Evolutionary conservation across 2,329 filamentous ascomycete species (phyloP).

Genomic region (Rosellinia necatrix): DNA sequence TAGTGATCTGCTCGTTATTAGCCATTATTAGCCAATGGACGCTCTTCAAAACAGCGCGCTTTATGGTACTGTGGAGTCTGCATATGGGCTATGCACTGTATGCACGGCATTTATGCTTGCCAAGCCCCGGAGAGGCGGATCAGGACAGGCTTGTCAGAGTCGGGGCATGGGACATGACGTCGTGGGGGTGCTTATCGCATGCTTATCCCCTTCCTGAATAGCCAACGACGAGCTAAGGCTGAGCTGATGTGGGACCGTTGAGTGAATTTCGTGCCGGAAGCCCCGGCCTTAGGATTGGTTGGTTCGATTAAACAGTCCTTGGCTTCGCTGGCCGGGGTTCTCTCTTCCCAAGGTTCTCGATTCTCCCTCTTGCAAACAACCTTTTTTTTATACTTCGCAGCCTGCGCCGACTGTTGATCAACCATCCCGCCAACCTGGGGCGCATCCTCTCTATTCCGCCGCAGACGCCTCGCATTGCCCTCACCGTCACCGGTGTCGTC

Average conservation of each 20-base stretch:
- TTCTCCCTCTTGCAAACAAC: too few species aligned
- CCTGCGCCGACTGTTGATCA: background rate
- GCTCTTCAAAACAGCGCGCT: background rate
- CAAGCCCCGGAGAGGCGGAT: constrained; percentile 1
- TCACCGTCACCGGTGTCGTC: background rate
- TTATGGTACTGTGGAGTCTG: too few species aligned
- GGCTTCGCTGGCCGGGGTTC: background rate
- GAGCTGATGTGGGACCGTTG: constrained; percentile 10
- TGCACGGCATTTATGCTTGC: constrained; percentile 17
- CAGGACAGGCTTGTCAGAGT: background rate
- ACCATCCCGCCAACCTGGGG: too few species aligned
- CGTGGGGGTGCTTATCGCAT: background rate
- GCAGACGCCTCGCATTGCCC: too few species aligned
- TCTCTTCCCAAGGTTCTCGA: too few species aligned
- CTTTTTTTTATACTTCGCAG: constrained; percentile 1
- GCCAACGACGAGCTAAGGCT: background rate
- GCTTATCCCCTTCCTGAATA: background rate
- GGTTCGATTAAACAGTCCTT: too few species aligned
- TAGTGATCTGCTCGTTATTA: too few species aligned
- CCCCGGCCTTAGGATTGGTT: constrained; percentile 13
- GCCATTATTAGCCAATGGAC: too few species aligned
- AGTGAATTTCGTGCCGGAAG: constrained; percentile 25
- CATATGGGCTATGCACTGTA: too few species aligned
- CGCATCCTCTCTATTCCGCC: too few species aligned
- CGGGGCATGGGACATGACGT: constrained; percentile 19